These are phyloP conservation scores for Fraxinus excelsior DNA, from an alignment of 257 asterid genomes.

Conservation along the genomic window DNA sequence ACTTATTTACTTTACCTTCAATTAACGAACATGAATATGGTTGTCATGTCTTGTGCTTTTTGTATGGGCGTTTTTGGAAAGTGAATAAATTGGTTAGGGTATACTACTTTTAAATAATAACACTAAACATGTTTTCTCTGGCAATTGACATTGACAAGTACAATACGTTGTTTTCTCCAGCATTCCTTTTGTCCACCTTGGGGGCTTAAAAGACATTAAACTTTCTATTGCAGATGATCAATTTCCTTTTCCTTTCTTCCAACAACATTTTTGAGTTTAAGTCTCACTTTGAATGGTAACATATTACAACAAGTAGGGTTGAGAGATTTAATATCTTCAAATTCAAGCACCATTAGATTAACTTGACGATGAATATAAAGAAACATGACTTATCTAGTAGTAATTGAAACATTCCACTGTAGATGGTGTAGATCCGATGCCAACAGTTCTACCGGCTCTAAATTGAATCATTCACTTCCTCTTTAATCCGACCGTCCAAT, in stretches of 20 bases:
- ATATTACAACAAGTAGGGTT: neutral
- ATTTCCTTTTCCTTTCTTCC: neutral
- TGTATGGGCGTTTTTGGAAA: neutral
- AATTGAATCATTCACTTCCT: neutral
- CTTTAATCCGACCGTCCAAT: neutral
- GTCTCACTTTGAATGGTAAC: neutral
- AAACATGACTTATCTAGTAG: neutral
- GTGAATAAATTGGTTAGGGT: neutral
- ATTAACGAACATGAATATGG: neutral
- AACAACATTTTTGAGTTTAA: neutral
- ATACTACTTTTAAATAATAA: neutral
- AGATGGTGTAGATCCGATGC: neutral
- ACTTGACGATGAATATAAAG: neutral
- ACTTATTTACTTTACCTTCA: neutral
- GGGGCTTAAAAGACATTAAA: neutral
- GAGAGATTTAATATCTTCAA: too few relatives aligned
- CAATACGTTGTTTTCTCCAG: neutral
- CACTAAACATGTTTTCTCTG: neutral
- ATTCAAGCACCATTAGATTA: neutral
- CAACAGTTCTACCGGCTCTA: neutral
- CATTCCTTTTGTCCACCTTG: neutral
- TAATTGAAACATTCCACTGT: neutral
- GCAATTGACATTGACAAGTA: neutral
- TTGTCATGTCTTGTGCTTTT: neutral
- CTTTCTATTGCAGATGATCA: neutral